Base-by-base conservation (phyloP, 805 yeast genomes). In the Lipomyces starkeyi region DNA sequence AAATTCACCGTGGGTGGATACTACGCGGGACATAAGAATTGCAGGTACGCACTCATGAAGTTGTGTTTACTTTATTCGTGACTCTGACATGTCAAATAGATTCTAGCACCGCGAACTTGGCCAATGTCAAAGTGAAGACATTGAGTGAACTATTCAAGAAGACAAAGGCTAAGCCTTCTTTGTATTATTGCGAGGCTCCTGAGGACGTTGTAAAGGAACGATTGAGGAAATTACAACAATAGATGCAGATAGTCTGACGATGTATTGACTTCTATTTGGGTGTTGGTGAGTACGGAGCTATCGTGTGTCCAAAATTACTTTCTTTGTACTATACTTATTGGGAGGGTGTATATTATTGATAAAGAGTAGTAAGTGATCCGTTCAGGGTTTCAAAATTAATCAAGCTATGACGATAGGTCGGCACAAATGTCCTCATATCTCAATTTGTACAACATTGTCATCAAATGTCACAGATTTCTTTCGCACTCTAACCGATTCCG, bases 401-500 rank as follows among this genome's bases (percentile, higher is more conserved):
- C 14, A 43, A n/a, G 9, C 11, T 43, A 7, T 43, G 20, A 8
- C 22, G n/a, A 6, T 4, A n/a, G 11, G 49, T 43, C 20, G 49
- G 17, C 29, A 34, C 5, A 32, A 53, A 35, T 61, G 43, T 56
- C 22, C 22, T 58, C 55, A 62, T 49, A 67, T 67, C 34, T 63
- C 67, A 32, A 63, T 67, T 29, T 59, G 65, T 29, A 65, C 60
- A 40, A 67, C 70, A 17, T 57, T 63, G 20, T 67, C 70, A 61
- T 67, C 67, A 55, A 67, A 67, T 9, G 70, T 63, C 53, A 67
- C 70, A 6, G 66, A 61, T 37, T 67, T 67, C 40, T 67, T 67
- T 32, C 70, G 55, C 7, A 54, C 32, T 14, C 70, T 25, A 3
- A 29, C 59, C 25, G 66, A 54, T 32, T 67, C 65, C 22, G 14